Conservation (phyloP, 345 rosid genomes). For the Firmiana major region DNA sequence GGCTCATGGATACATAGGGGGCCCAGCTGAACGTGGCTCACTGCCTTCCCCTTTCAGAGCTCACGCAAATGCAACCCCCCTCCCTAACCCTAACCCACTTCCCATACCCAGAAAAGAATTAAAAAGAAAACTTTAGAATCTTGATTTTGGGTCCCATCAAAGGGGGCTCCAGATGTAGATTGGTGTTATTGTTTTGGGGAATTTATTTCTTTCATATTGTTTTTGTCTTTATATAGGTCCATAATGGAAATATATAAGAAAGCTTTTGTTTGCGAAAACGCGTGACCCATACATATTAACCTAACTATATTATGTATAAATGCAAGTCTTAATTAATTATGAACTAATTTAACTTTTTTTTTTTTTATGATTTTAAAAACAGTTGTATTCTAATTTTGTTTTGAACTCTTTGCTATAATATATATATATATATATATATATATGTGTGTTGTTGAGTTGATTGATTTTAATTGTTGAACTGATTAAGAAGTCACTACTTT, state of each 20-base stretch:
- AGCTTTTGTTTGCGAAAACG: neutral
- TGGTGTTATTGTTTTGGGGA: slow-evolving; percentile 20
- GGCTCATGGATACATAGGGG: slow-evolving; percentile 31
- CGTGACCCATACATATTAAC: neutral
- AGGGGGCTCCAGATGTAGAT: slow-evolving; percentile 21
- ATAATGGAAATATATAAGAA: neutral
- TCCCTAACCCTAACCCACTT: slow-evolving; percentile 19
- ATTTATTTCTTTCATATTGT: slow-evolving; percentile 7
- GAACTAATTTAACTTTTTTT: too few relatives aligned
- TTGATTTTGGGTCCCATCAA: slow-evolving; percentile 19
- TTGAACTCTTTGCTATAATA: too few relatives aligned
- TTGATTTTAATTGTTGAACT: too few relatives aligned
- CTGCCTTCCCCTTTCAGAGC: slow-evolving; percentile 20
- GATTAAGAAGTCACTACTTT: too few relatives aligned
- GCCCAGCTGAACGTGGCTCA: slow-evolving; percentile 41
- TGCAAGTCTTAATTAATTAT: neutral
- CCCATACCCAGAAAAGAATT: slow-evolving; percentile 21
- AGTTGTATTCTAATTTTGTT: too few relatives aligned
- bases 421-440: too few relatives aligned
- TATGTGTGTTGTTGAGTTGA: too few relatives aligned
- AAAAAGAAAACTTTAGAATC: neutral
- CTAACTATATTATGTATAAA: neutral
- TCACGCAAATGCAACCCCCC: neutral
- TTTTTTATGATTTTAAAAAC: too few relatives aligned
- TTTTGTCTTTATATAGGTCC: slow-evolving; percentile 20